phyloP scores from a whole-genome alignment of 805 yeast species.

The Lipomyces sp. region DNA sequence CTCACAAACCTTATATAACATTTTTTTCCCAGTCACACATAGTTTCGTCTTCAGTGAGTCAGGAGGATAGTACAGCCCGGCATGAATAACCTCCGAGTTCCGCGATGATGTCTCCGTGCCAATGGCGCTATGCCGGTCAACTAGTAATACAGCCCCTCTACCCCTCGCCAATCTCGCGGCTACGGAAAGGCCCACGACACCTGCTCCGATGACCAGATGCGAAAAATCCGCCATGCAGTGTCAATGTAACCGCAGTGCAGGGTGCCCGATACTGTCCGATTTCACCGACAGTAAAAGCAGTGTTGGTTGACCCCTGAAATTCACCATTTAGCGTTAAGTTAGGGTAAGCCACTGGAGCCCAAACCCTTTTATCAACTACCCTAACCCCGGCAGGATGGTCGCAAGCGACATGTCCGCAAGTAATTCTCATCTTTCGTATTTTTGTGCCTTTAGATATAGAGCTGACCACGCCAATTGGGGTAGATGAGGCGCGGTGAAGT shows the following conservation, averaged over 20 bases:
- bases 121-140: constrained; percentile 67
- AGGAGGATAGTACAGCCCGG: constrained; percentile 81
- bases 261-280: too few relatives aligned
- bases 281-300: too few relatives aligned
- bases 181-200: constrained; percentile 80
- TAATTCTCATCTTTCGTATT: too few relatives aligned
- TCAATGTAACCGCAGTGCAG: neutral
- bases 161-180: constrained; percentile 66
- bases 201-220: constrained; percentile 81
- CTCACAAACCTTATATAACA: constrained; percentile 58
- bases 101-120: constrained; percentile 89
- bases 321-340: too few relatives aligned
- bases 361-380: too few relatives aligned
- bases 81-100: constrained; percentile 92
- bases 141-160: constrained; percentile 58
- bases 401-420: too few relatives aligned
- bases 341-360: too few relatives aligned
- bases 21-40: constrained; percentile 75
- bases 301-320: too few relatives aligned
- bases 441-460: neutral
- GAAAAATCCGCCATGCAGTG: constrained; percentile 55
- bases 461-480: neutral
- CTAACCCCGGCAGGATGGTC: too few relatives aligned
- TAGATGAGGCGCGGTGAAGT: neutral
- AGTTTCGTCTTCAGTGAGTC: constrained; percentile 68